Percentiles rank a stretch among this genome's conserved stretches.
Evolutionary conservation across 257 asterid genomes (phyloP).

Genomic region (Solanum piurae): DNA sequence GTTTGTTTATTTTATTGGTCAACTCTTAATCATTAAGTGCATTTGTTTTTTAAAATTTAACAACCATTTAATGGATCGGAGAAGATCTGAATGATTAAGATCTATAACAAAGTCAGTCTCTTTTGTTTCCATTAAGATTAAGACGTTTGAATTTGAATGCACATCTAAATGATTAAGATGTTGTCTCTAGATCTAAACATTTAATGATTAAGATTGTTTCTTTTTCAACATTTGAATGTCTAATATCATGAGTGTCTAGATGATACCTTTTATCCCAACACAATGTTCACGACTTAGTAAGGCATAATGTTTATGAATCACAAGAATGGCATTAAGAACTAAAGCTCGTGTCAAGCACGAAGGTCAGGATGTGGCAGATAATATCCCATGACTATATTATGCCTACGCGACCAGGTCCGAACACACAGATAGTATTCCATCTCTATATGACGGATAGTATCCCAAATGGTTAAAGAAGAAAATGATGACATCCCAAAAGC

Average conservation of each 20-base stretch:
- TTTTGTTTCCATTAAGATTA: neutral
- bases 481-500: neutral
- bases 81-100: neutral
- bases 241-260: neutral
- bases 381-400: neutral
- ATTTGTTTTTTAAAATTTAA: neutral
- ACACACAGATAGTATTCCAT: neutral
- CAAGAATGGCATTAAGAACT: neutral
- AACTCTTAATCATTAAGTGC: neutral
- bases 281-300: neutral
- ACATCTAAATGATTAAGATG: neutral
- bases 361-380: neutral
- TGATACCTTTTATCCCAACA: neutral
- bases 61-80: neutral
- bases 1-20: neutral
- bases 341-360: neutral
- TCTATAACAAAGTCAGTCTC: neutral
- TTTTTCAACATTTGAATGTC: neutral
- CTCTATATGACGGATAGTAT: neutral
- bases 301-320: neutral
- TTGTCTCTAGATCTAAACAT: neutral
- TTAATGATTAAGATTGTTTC: neutral
- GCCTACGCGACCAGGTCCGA: neutral
- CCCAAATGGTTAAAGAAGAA: neutral
- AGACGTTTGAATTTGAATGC: neutral